phyloP scores from a whole-genome alignment of 2,329 filamentous ascomycete species.

The Exutisphaerella laricina region DNA sequence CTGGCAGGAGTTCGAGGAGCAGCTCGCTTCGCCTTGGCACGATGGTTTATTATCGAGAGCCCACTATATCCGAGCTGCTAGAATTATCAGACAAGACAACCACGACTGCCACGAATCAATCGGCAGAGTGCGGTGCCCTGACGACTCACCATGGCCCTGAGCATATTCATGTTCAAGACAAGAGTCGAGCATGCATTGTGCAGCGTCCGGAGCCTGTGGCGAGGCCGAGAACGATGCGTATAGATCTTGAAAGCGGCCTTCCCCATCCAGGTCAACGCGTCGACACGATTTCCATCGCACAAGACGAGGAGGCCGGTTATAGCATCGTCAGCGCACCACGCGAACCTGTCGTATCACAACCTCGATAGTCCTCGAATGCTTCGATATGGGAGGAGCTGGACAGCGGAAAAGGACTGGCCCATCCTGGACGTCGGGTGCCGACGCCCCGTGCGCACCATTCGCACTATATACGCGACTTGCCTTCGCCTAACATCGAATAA shows the following conservation, averaged over 20 bases:
- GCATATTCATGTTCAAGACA: not conserved
- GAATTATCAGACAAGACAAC: conserved; percentile 1
- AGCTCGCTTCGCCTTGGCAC: conserved; percentile 9
- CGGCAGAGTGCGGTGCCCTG: not conserved
- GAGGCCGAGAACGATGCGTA: not conserved
- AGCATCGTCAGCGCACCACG: not conserved
- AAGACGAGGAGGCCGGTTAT: not conserved
- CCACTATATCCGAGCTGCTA: conserved; percentile 6
- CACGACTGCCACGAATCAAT: not conserved
- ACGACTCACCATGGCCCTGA: not conserved
- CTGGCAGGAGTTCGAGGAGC: not conserved
- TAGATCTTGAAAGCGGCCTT: not conserved
- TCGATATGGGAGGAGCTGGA: not conserved
- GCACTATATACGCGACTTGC: not conserved
- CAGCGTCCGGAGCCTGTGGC: not conserved
- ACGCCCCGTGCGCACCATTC: not conserved
- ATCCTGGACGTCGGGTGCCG: not conserved
- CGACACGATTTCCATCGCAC: not conserved
- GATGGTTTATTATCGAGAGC: conserved; percentile 6
- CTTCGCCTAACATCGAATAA: not conserved
- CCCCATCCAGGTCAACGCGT: not conserved
- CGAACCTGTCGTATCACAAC: not conserved
- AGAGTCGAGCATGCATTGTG: conserved; percentile 1
- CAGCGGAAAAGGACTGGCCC: not conserved
- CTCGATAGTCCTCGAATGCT: not conserved